These are phyloP conservation scores for Fusarium chlamydosporum DNA, from an alignment of 2,329 filamentous ascomycete genomes.

Conservation along the genomic window DNA sequence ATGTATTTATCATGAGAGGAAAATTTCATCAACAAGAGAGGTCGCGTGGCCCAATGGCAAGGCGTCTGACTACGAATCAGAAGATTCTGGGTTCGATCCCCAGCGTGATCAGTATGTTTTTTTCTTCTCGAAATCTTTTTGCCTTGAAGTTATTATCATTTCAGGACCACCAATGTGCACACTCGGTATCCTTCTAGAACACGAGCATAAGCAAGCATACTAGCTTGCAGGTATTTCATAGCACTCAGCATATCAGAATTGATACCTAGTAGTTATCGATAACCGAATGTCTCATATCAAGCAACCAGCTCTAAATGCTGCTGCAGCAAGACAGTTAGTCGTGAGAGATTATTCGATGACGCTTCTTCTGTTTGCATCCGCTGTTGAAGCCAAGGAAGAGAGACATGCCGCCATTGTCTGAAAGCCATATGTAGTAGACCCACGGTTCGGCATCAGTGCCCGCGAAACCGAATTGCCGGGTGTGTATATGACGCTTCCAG, in stretches of 20 bases:
- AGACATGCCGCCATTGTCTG: slow-evolving; percentile 1
- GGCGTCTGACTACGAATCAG: slow-evolving; percentile 52
- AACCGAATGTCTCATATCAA: no score
- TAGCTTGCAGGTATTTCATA: background rate
- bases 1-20: background rate
- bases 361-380: background rate
- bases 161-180: background rate
- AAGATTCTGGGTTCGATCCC: slow-evolving; percentile 52
- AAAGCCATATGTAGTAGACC: background rate
- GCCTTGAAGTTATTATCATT: background rate
- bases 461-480: background rate
- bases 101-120: slow-evolving; percentile 40
- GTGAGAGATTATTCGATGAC: background rate
- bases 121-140: background rate
- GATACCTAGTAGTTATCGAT: no score
- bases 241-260: no score
- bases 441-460: background rate
- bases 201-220: background rate
- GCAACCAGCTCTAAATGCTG: background rate
- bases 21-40: background rate
- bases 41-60: slow-evolving; percentile 48
- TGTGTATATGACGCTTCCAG: background rate
- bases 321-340: background rate
- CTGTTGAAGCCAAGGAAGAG: background rate
- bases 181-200: background rate